These are phyloP conservation scores for Hortaea werneckii DNA, from an alignment of 2,329 filamentous ascomycete species.

Conservation along the genomic window DNA sequence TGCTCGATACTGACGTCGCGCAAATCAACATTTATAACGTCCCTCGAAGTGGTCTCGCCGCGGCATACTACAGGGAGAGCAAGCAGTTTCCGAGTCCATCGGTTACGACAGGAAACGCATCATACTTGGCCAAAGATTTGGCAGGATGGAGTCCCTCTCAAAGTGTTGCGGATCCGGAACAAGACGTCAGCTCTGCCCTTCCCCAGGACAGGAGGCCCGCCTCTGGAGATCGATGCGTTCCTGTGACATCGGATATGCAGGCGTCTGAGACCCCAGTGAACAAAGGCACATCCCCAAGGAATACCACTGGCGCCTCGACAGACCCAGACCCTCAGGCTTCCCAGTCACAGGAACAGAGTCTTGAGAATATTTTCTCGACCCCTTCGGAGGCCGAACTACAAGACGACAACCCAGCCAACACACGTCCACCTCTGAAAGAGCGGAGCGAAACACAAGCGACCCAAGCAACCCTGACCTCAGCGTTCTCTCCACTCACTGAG, in stretches of 20 bases:
- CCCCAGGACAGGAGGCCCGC: not conserved
- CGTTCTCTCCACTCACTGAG: conserved; percentile 19
- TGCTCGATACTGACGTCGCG: conserved; percentile 5
- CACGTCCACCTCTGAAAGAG: not conserved
- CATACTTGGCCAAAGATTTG: conserved; percentile 1
- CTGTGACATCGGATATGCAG: no score
- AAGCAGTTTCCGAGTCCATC: conserved; percentile 12
- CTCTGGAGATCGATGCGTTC: no score
- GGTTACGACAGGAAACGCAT: not conserved
- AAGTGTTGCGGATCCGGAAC: conserved; percentile 10
- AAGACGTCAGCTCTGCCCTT: not conserved
- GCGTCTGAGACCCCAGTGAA: no score
- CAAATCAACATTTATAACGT: conserved; percentile 23
- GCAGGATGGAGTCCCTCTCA: conserved; percentile 17
- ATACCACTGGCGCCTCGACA: no score
- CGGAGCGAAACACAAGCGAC: conserved; percentile 7
- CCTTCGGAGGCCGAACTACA: conserved; percentile 17
- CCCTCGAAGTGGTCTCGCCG: conserved; percentile 23
- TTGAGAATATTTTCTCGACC: conserved; percentile 13
- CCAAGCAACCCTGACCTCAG: conserved; percentile 12
- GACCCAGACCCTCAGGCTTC: no score
- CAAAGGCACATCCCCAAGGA: no score
- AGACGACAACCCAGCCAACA: conserved; percentile 2
- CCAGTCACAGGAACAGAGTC: no score
- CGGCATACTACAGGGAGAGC: conserved; percentile 22